These are phyloP conservation scores for Phytopythium sindhum DNA, from an alignment of 352 stramenopile genomes.

Conservation along the genomic window DNA sequence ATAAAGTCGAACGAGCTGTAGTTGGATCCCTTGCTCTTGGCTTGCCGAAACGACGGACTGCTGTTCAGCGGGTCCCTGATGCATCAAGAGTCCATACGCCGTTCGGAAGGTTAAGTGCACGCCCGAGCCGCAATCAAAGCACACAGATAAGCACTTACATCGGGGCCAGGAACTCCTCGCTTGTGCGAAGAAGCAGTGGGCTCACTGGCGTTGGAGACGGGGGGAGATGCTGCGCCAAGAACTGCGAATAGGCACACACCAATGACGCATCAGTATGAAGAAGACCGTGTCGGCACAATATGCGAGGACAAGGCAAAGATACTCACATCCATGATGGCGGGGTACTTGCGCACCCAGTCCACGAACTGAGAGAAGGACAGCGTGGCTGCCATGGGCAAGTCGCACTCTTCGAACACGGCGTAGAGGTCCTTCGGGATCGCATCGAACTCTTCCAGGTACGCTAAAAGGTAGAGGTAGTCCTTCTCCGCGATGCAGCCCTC, in stretches of 20 bases:
- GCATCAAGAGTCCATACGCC: not conserved
- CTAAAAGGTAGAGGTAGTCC: constrained; percentile 66
- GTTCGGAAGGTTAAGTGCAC: not conserved
- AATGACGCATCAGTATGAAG: constrained; percentile 15
- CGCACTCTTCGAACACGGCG: constrained; percentile 71
- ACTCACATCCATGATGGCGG: constrained; percentile 60
- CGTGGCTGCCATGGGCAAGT: constrained; percentile 42
- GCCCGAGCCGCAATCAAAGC: not conserved
- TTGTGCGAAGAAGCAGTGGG: constrained; percentile 31
- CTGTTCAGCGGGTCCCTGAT: constrained; percentile 67
- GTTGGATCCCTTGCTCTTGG: constrained; percentile 26
- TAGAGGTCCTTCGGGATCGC: constrained; percentile 74
- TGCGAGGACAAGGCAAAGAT: not conserved
- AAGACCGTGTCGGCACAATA: too few relatives aligned
- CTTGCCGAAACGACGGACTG: constrained; percentile 61
- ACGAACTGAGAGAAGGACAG: constrained; percentile 69
- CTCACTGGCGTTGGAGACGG: constrained; percentile 29
- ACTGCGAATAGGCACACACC: constrained; percentile 19
- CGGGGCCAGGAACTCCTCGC: constrained; percentile 37
- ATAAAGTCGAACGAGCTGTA: constrained; percentile 83
- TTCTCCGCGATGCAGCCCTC: constrained; percentile 65
- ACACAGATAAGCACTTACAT: constrained; percentile 18
- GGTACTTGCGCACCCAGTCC: constrained; percentile 68
- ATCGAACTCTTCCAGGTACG: constrained; percentile 63
- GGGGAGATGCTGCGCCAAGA: constrained; percentile 19